Evolutionary conservation across 139 green algal species (phyloP), one percentile per base, ranked within the genome.

Genomic region (Micractinium sp.): DNA sequence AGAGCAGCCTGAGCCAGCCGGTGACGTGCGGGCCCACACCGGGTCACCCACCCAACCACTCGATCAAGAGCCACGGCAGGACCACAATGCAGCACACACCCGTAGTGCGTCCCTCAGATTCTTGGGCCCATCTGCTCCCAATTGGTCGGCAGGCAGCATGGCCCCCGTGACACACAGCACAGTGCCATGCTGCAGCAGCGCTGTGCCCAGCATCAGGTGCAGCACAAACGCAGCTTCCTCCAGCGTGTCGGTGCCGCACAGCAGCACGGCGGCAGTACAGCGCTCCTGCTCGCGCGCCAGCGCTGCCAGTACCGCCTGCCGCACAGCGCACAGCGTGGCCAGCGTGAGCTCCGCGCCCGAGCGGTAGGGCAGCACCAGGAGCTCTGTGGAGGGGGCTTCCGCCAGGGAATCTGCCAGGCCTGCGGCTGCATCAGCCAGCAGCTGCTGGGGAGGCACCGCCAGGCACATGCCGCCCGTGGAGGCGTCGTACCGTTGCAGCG

Each of bases 231-330:
- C 90, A 31, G 91, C 91, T 15, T 93, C 88, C 29, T 93, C 90
- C 31, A 93, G 74, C 25, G 90, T 92, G 81, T 93, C 90, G n/a
- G 82, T 89, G 27, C 90, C 90, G 1, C 82, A 90, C 0, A 93
- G 66, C 47, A 93, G 87, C 33, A 85, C 22, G 27, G 18, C 71
- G 35, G 3, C 15, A 19, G 29, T 5, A n/a, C 60, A 25, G 61
- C 7, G 25, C 25, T 20, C 20, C 4, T 29, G 1, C 39, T 15
- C 13, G 7, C 22, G 47, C 9, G 3, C 47, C 41, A 67, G 22
- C 47, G 20, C 15, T 16, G 18, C 25, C 27, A 87, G 33, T 1
- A 77, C 36, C 3, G 60, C 35, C 19, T 87, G 61, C 16, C 84
- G 67, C 18, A 81, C 73, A 3, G 25, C 9, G 53, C 23, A 47